These are phyloP conservation scores for Helianthus tuberosus DNA, from an alignment of 129 eudicot species.

Conservation along the genomic window DNA sequence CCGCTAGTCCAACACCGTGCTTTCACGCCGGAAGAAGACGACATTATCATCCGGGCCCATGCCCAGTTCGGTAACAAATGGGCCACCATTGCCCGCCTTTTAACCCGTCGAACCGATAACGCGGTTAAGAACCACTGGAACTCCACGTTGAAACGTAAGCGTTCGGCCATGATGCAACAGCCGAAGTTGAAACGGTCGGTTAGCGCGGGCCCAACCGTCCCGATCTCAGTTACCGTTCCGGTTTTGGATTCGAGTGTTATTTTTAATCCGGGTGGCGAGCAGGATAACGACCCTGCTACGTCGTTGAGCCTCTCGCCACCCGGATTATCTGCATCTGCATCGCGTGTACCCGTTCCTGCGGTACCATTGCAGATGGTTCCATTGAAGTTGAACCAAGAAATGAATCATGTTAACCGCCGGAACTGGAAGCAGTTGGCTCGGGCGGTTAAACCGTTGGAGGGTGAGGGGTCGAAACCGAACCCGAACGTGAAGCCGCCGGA, in stretches of 20 bases:
- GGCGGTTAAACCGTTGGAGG: too few species aligned
- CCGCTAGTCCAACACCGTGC: slow-evolving; percentile 17
- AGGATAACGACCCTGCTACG: slow-evolving; percentile 36
- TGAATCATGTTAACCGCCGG: too few species aligned
- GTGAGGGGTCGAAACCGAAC: too few species aligned
- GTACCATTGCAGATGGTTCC: too few species aligned
- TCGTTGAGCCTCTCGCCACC: slow-evolving; percentile 66
- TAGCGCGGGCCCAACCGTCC: slow-evolving; percentile 64
- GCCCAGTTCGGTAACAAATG: background rate
- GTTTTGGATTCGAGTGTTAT: slow-evolving; percentile 43
- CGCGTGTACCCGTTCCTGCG: too few species aligned
- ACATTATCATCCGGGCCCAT: background rate
- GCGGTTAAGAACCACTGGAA: slow-evolving; percentile 7
- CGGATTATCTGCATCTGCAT: too few species aligned
- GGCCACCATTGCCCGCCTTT: slow-evolving; percentile 13
- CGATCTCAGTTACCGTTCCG: slow-evolving; percentile 34
- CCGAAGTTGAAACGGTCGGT: slow-evolving; percentile 67
- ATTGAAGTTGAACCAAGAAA: too few species aligned
- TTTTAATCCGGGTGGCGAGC: slow-evolving; percentile 42
- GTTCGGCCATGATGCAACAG: slow-evolving; percentile 47
- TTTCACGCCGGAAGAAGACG: slow-evolving; percentile 11
- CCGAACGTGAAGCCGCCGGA: too few species aligned
- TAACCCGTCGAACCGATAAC: slow-evolving; percentile 8
- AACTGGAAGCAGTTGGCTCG: too few species aligned
- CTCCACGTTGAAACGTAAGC: background rate